These are phyloP conservation scores for Blepharisma undulans DNA, from an alignment of 169 alveolate genomes.

Conservation along the genomic window DNA sequence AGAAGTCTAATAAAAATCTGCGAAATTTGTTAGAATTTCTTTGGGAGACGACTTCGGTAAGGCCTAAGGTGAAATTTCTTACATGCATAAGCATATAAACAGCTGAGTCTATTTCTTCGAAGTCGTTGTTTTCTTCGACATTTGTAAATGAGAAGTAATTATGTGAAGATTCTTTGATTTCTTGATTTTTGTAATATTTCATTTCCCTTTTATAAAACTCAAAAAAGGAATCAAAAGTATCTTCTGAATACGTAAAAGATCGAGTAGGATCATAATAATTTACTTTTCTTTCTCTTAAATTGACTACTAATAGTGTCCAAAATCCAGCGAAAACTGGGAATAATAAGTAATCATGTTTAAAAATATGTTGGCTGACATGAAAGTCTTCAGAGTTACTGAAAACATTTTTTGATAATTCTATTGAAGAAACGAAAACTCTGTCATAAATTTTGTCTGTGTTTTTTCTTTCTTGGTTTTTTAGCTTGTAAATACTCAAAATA, in stretches of 20 bases:
- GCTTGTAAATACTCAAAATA: neutral
- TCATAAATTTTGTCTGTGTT: neutral
- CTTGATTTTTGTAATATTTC: neutral
- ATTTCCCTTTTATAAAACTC: neutral
- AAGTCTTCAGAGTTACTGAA: neutral
- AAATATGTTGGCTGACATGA: neutral
- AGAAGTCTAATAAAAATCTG: neutral
- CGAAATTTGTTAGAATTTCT: neutral
- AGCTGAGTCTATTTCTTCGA: neutral
- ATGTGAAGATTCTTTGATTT: neutral
- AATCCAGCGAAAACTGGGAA: slow-evolving; percentile 2
- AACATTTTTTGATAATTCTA: neutral
- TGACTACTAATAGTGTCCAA: slow-evolving; percentile 10
- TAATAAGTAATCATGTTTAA: neutral
- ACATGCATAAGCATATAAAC: neutral
- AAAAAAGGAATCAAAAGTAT: neutral
- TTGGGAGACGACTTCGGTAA: neutral
- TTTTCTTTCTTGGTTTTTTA: neutral
- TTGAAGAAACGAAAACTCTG: neutral
- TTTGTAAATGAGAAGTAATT: neutral
- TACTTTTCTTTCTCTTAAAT: neutral
- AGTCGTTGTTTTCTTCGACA: neutral
- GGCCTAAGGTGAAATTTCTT: neutral
- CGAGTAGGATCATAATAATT: neutral
- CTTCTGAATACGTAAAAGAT: neutral